Conservation (phyloP, 2,329 filamentous ascomycete genomes). For the Colletotrichum sidae region DNA sequence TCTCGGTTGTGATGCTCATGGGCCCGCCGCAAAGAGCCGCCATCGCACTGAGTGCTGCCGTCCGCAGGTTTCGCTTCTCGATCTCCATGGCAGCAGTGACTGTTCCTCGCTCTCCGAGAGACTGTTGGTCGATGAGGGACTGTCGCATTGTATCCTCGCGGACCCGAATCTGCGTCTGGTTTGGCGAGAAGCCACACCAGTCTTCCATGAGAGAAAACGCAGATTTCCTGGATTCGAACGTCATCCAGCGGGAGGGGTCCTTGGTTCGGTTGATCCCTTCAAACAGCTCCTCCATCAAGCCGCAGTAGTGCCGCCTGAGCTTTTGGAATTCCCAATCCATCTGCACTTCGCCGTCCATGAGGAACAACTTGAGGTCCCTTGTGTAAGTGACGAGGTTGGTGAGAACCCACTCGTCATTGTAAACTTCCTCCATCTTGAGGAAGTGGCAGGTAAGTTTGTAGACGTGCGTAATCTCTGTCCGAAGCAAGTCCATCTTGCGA, state of each 20-base stretch:
- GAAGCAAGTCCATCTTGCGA: constrained; percentile 84
- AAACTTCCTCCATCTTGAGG: constrained; percentile 80
- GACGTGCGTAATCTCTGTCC: constrained; percentile 95
- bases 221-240: constrained; percentile 95
- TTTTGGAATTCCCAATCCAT: constrained; percentile 95
- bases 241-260: constrained; percentile 93
- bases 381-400: constrained; percentile 90
- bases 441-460: constrained; percentile 96
- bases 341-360: constrained; percentile 95
- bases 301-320: constrained; percentile 92
- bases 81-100: constrained; percentile 94
- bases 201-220: constrained; percentile 98
- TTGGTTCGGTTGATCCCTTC: constrained; percentile 88
- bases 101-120: constrained; percentile 79
- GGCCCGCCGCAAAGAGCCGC: constrained; percentile 89
- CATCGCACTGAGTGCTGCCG: constrained; percentile 94
- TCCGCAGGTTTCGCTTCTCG: constrained; percentile 91
- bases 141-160: constrained; percentile 90
- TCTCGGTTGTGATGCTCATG: constrained; percentile 88
- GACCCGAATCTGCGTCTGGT: constrained; percentile 83
- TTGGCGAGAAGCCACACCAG: constrained; percentile 97
- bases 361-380: constrained; percentile 91
- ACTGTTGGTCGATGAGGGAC: constrained; percentile 83
- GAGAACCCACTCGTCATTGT: constrained; percentile 90
- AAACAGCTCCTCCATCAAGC: constrained; percentile 91